Evolutionary conservation across 2,329 filamentous ascomycete species (phyloP), one percentile per base, ranked within the genome.

Genomic region (Pochonia chlamydosporia): DNA sequence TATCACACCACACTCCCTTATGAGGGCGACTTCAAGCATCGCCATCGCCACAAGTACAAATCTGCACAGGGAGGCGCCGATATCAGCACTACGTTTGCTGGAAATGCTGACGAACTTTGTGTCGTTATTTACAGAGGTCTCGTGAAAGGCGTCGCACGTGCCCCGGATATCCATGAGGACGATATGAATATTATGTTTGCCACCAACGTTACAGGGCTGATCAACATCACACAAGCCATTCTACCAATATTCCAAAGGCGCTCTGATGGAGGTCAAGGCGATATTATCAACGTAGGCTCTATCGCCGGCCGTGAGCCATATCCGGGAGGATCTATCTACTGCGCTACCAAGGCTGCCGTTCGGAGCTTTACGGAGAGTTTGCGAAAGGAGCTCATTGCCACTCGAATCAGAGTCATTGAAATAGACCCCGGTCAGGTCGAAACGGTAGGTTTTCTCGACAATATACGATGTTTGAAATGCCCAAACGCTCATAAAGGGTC

Each of bases 141-240:
- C 18, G 92, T 96, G 51, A 92, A 87, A 67, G 91, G 90, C 54
- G 81, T 96, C 11, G 92, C 88, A 43, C 82, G 86, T 63, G 89
- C 90, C 1, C 91, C 91, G 16, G 79, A 88, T 35, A 96, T 99
- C 63, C 77, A 75, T 14, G 77, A 87, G 59, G 83, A 84, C 49
- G 92, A 99, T 69, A 86, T 96, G 58, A 76, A 86, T 58, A 61
- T 84, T 64, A 96, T 97, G 90, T 89, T 96, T 63, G 71, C 79
- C 40, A 97, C 93, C 49, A 99, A 99, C 65, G 91, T 97, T 44
- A 93, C 87, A 2, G 93, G 93, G 24, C 76, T 99, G 28, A 93
- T 99, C 73, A 88, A 92, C 74, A 89, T 97, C 86, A 97, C 93
- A 1, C 93, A 99, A 74, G 88, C 88, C 40, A 75, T 96, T 36